A percentile compares a stretch with the other conserved stretches of the same genome.
Conservation (phyloP, 805 yeast species). For the Crinitomyces ghanaensis region DNA sequence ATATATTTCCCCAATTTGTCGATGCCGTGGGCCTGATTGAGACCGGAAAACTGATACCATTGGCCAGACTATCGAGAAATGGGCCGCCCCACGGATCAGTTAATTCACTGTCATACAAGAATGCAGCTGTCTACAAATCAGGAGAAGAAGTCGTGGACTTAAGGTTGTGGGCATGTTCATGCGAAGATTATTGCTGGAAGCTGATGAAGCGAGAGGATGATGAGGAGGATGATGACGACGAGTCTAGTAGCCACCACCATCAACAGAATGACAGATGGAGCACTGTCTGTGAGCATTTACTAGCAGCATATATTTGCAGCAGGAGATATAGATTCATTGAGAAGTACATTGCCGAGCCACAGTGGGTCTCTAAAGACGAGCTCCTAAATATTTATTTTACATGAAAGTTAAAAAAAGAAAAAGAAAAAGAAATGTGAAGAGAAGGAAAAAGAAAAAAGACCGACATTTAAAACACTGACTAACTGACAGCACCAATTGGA, state of each 20-base stretch:
- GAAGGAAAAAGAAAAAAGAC: too few species aligned
- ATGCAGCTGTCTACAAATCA: conserved; percentile 1
- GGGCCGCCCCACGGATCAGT: too few species aligned
- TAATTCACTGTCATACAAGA: too few species aligned
- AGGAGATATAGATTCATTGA: neutral
- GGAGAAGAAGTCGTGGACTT: conserved; percentile 9
- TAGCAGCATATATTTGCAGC: conserved; percentile 13
- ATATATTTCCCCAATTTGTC: conserved; percentile 14
- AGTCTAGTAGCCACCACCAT: too few species aligned
- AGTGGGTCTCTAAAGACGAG: conserved; percentile 1
- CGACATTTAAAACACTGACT: too few species aligned
- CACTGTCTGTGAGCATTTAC: conserved; percentile 13
- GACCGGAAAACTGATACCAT: neutral
- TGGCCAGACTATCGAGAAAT: too few species aligned
- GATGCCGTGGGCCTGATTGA: conserved; percentile 17
- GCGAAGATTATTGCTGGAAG: too few species aligned
- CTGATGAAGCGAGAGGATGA: too few species aligned
- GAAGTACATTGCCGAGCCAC: neutral
- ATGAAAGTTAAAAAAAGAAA: too few species aligned
- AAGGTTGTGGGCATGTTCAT: conserved; percentile 15
- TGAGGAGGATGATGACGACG: too few species aligned
- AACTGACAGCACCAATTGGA: too few species aligned
- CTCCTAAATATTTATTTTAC: conserved; percentile 1
- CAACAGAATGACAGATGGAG: conserved; percentile 6
- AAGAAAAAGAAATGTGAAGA: too few species aligned